Conservation (phyloP, 78 protist species). For the Dictyostelium discoideum region DNA sequence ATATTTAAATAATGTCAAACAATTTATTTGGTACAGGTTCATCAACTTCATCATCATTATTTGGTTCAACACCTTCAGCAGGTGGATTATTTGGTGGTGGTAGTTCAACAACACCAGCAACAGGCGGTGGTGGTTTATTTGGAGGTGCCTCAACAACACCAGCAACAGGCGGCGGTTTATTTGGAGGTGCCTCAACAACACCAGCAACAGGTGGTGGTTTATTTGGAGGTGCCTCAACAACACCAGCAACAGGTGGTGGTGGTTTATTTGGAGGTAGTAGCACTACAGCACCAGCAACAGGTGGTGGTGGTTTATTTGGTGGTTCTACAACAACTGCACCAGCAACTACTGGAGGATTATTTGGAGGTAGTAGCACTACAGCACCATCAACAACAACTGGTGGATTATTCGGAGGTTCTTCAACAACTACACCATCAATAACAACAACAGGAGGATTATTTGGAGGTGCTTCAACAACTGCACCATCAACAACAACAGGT, state of each 20-base stretch:
- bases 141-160: neutral
- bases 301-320: constrained; percentile 17
- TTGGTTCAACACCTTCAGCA: constrained; percentile 29
- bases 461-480: neutral
- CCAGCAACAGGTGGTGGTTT: constrained; percentile 11
- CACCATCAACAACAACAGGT: neutral
- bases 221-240: neutral
- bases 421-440: constrained; percentile 7
- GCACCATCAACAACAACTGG: neutral
- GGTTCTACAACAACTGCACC: neutral
- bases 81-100: constrained; percentile 53
- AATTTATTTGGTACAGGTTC: constrained; percentile 35
- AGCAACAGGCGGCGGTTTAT: neutral
- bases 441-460: neutral
- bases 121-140: constrained; percentile 20
- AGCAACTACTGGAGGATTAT: neutral
- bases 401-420: neutral
- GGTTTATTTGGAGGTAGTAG: constrained; percentile 12
- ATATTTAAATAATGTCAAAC: neutral
- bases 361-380: neutral
- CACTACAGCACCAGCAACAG: neutral
- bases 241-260: neutral
- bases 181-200: constrained; percentile 3
- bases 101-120: neutral
- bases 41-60: constrained; percentile 17